Evolutionary conservation across 1,284 basidiomycete genomes (phyloP), one percentile per base, ranked within the genome.

Genomic region (Waitea zeae): DNA sequence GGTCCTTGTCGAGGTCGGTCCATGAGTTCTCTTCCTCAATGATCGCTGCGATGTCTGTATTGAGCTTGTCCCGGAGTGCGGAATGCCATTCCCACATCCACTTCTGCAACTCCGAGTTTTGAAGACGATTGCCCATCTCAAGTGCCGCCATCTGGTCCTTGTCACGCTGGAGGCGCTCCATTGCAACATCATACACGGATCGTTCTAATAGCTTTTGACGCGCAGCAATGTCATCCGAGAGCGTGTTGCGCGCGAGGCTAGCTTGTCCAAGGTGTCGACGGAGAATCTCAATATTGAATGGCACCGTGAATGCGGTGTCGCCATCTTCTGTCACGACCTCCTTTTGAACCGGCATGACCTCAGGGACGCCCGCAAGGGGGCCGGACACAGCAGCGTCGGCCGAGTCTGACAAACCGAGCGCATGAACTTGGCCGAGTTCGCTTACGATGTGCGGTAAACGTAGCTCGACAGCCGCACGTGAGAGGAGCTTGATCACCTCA

Each of bases 41-140:
- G 30, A 88, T 62, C 2, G 52, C 54, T 11, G 54, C 50, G 18
- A 88, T 67, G 41, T 82, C 75, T 0, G 54, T 46, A 38, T 61
- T 57, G 7, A 92, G 53, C 12, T 70, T 56, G 1, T 38, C 51
- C 20, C 65, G 57, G 18, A 93, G 62, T 36, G 65, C 66, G n/a
- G 59, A 49, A 44, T 88, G 74, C 89, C 88, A 95, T 3, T 72
- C 59, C 72, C 81, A 83, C 84, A 92, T 89, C 80, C 82, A 83
- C 19, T 58, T 56, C 46, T 81, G 77, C 13, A 95, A 56, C 39
- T 70, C 66, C 20, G 63, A 58, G 35, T 63, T 61, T 15, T 84
- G 57, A 5, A 57, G 57, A 15, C 55, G 22, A 11, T 12, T 7
- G 20, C 58, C 60, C 5, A 79, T 43, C 5, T 75, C 74, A 13